Evolutionary conservation across 1,284 basidiomycete species (phyloP).

Genomic region (Ustilago shanxiensis): DNA sequence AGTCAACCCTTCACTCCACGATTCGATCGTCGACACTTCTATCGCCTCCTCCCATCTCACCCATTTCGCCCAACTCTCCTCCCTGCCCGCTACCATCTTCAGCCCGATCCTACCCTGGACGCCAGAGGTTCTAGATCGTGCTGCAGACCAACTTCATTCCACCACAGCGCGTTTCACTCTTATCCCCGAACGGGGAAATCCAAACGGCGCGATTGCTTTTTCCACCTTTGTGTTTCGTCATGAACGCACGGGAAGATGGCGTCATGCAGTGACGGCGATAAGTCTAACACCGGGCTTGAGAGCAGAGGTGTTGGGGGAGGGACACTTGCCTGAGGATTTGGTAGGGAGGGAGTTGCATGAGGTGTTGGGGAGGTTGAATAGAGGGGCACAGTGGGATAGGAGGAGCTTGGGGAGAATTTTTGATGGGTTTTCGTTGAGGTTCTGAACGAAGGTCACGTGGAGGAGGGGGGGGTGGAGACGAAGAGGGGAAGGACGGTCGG

Average conservation of each 20-base stretch:
- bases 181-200: not conserved
- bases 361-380: not conserved
- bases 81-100: not conserved
- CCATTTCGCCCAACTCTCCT: too few species aligned
- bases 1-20: too few species aligned
- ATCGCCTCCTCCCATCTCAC: not conserved
- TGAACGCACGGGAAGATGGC: not conserved
- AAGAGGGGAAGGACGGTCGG: too few species aligned
- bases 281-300: not conserved
- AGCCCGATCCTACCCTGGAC: not conserved
- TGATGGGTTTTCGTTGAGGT: not conserved
- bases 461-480: too few species aligned
- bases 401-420: not conserved
- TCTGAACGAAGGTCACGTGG: not conserved
- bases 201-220: not conserved
- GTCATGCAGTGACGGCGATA: constrained; percentile 6
- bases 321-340: constrained; percentile 1
- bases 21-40: not conserved
- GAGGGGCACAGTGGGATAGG: not conserved
- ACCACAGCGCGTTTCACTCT: not conserved
- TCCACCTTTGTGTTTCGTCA: constrained; percentile 4
- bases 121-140: not conserved
- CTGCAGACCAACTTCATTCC: not conserved
- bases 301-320: constrained; percentile 12
- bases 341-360: not conserved